Evolutionary conservation across 352 stramenopile species (phyloP).

Genomic region (Thraustochytrium striatum): DNA sequence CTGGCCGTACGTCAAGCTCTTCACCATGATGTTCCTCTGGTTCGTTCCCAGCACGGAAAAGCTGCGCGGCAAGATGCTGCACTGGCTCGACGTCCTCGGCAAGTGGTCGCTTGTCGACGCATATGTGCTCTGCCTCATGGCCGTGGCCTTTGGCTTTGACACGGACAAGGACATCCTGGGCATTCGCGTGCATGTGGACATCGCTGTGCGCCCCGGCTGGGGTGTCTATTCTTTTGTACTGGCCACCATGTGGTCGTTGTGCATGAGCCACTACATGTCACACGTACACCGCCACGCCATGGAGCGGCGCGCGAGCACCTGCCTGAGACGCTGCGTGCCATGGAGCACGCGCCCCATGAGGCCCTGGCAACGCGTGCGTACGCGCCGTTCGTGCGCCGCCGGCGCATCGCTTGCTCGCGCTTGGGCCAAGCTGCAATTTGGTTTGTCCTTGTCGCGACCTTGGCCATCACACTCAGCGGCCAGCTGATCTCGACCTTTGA

Average conservation of each 20-base stretch:
- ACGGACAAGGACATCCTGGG: slow-evolving; percentile 18
- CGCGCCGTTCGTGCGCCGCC: slow-evolving; percentile 16
- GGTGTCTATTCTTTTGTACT: slow-evolving; percentile 56
- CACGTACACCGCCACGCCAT: slow-evolving; percentile 52
- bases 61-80: slow-evolving; percentile 42
- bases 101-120: slow-evolving; percentile 56
- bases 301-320: not conserved
- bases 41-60: slow-evolving; percentile 45
- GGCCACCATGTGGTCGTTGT: slow-evolving; percentile 52
- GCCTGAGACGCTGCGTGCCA: not conserved
- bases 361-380: not conserved
- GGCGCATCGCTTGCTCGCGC: slow-evolving; percentile 9
- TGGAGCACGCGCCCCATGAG: slow-evolving; percentile 10
- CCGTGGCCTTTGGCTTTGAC: slow-evolving; percentile 52
- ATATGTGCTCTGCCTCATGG: slow-evolving; percentile 55
- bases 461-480: slow-evolving; percentile 2
- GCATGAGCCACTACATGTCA: slow-evolving; percentile 50
- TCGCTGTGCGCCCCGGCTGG: slow-evolving; percentile 53
- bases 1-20: slow-evolving; percentile 56
- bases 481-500: slow-evolving; percentile 39
- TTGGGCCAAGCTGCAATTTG: not conserved
- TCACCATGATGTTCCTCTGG: slow-evolving; percentile 55
- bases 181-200: slow-evolving; percentile 51
- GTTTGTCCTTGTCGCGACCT: slow-evolving; percentile 19
- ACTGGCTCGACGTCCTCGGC: slow-evolving; percentile 52